Evolutionary conservation across 305 asterid species (phyloP).

Genomic region (Rubia peregrina): DNA sequence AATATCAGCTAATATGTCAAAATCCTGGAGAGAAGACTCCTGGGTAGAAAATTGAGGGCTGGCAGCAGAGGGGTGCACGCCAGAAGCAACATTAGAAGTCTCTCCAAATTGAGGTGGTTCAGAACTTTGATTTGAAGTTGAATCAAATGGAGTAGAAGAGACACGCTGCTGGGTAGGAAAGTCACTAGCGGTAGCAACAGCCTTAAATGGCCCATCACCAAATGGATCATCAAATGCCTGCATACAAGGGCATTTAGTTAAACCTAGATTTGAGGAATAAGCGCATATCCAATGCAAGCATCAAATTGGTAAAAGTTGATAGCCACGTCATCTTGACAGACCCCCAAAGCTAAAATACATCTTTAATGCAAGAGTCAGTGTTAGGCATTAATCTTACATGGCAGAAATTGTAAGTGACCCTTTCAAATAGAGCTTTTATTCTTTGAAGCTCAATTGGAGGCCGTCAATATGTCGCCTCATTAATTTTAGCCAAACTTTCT

Average conservation of each 20-base stretch:
- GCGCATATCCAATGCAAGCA: too few relatives aligned
- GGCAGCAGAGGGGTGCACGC: conserved; percentile 31
- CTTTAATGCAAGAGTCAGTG: too few relatives aligned
- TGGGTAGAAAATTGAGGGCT: conserved; percentile 41
- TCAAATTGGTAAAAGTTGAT: too few relatives aligned
- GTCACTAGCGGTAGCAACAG: conserved; percentile 40
- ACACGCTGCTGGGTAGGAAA: conserved; percentile 34
- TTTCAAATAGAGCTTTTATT: too few relatives aligned
- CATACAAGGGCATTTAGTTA: conserved; percentile 19
- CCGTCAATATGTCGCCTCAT: too few relatives aligned
- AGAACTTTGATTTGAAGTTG: conserved; percentile 32
- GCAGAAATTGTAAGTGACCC: too few relatives aligned
- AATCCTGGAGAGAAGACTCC: conserved; percentile 41
- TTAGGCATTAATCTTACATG: too few relatives aligned
- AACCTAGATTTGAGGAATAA: background rate
- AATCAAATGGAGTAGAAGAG: conserved; percentile 29
- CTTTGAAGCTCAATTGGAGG: too few relatives aligned
- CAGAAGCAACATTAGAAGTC: conserved; percentile 32
- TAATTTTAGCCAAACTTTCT: too few relatives aligned
- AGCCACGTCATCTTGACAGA: too few relatives aligned
- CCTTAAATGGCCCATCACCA: conserved; percentile 92
- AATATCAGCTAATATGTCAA: conserved; percentile 89
- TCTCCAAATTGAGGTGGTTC: conserved; percentile 40
- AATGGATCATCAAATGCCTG: conserved; percentile 91
- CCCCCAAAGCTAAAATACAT: too few relatives aligned